Evolutionary conservation across 176 grass and related monocot species (phyloP).

Genomic region (Elymus sibiricus): DNA sequence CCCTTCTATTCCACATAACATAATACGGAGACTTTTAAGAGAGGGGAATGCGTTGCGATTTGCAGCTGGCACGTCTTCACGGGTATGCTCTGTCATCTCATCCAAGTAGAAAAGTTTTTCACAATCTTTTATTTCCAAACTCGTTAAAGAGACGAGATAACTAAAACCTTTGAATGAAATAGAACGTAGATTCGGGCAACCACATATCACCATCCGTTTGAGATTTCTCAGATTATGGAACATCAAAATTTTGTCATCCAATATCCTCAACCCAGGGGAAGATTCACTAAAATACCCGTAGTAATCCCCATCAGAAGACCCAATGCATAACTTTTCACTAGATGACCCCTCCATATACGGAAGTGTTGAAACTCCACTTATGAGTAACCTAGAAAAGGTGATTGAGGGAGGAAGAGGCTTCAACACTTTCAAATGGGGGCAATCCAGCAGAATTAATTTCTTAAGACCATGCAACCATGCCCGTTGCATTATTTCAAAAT

Average conservation of each 20-base stretch:
- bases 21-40: neutral
- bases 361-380: neutral
- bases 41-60: neutral
- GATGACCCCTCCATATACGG: neutral
- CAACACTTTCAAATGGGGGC: no score
- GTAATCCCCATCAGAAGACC: no score
- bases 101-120: neutral
- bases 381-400: neutral
- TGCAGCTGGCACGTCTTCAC: no score
- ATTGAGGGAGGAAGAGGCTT: neutral
- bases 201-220: neutral
- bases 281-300: no score
- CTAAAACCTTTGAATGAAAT: neutral
- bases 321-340: neutral
- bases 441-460: no score
- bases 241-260: neutral
- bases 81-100: neutral
- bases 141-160: neutral
- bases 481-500: no score
- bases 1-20: neutral
- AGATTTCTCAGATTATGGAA: conserved; percentile 13
- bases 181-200: neutral
- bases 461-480: no score
- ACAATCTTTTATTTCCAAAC: neutral
- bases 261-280: neutral